Percentiles rank a stretch among this genome's conserved stretches.
These are phyloP conservation scores for Petunia hybrid DNA, from an alignment of 305 asterid species.

Conservation along the genomic window DNA sequence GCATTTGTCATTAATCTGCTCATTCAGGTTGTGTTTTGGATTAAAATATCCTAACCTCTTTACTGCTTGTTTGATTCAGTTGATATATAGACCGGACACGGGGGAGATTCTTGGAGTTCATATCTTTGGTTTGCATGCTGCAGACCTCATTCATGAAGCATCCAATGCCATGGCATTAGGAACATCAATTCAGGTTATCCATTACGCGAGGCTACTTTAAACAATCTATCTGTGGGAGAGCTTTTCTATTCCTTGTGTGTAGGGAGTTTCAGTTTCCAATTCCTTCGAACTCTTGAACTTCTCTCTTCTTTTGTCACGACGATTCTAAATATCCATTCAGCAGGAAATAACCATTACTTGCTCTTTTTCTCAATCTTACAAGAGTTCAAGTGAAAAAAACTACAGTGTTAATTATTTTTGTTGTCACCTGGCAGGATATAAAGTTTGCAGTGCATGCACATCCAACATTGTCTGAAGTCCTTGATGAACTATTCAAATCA, in stretches of 20 bases:
- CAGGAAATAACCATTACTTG: not conserved
- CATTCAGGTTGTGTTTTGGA: not conserved
- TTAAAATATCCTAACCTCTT: not conserved
- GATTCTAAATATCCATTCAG: not conserved
- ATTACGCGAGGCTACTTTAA: not conserved
- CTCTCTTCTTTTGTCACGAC: not conserved
- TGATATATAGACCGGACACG: conserved; percentile 88
- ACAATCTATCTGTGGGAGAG: conserved; percentile 18
- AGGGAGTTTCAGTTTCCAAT: not conserved
- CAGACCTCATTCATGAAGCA: conserved; percentile 94
- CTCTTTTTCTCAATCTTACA: not conserved
- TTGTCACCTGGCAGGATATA: conserved; percentile 62
- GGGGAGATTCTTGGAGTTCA: conserved; percentile 97
- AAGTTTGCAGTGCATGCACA: conserved; percentile 92
- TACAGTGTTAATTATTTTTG: not conserved
- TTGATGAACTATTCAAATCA: conserved; percentile 85
- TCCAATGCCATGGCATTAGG: conserved; percentile 93
- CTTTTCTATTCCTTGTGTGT: not conserved
- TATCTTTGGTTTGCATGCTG: conserved; percentile 91
- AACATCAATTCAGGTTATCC: conserved; percentile 70
- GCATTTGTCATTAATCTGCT: not conserved
- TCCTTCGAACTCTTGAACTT: not conserved
- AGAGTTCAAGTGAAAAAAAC: not conserved
- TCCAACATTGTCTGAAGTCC: conserved; percentile 92
- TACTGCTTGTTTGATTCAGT: conserved; percentile 56